A percentile compares a stretch with the other conserved stretches of the same genome.
These are phyloP conservation scores for Scortechinia acanthostroma DNA, from an alignment of 2,329 filamentous ascomycete genomes.

Conservation along the genomic window DNA sequence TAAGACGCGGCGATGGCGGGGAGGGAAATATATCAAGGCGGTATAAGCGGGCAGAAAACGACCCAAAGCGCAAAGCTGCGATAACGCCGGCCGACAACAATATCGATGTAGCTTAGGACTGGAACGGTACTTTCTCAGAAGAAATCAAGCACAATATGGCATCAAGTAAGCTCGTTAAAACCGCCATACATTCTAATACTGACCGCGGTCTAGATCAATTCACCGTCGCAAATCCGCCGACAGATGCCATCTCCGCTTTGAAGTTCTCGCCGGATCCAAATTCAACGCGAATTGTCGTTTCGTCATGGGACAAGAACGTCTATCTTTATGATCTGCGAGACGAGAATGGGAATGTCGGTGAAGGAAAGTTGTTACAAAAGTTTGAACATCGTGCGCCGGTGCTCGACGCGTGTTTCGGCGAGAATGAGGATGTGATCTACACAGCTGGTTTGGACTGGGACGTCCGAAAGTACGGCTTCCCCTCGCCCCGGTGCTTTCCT, in stretches of 20 bases:
- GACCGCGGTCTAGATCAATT: conserved; percentile 1
- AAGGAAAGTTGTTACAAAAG: conserved; percentile 60
- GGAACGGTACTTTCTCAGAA: too few relatives aligned
- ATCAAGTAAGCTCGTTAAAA: not conserved
- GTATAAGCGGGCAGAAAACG: not conserved
- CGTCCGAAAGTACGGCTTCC: conserved; percentile 58
- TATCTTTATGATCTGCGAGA: conserved; percentile 77
- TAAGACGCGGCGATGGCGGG: too few relatives aligned
- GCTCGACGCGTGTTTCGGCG: conserved; percentile 84
- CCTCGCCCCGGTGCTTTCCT: not conserved
- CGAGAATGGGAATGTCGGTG: conserved; percentile 40
- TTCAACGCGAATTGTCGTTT: conserved; percentile 74
- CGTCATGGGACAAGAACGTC: conserved; percentile 88
- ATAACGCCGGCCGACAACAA: not conserved
- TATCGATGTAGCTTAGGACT: too few relatives aligned
- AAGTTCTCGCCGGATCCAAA: conserved; percentile 1
- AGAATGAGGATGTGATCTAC: conserved; percentile 75
- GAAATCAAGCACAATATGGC: conserved; percentile 1
- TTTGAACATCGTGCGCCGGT: conserved; percentile 80
- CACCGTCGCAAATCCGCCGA: not conserved
- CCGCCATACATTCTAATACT: too few relatives aligned
- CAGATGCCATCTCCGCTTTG: not conserved
- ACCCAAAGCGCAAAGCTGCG: not conserved
- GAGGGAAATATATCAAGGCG: not conserved
- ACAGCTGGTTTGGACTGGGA: conserved; percentile 80